Conservation (phyloP, 768 basidiomycete species). For the Kwoniella botswanensis region DNA sequence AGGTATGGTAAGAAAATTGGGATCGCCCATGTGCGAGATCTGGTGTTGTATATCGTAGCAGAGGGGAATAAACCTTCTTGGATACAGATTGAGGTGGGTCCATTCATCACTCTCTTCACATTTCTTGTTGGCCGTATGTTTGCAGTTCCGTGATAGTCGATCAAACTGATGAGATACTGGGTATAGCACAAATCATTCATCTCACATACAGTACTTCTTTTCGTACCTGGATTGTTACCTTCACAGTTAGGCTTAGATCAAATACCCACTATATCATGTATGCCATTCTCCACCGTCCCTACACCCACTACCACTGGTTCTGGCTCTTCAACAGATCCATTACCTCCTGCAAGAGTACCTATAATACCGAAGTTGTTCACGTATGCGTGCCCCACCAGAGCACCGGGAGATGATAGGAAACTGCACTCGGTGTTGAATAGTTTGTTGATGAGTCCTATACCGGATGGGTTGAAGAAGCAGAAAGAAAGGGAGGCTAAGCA, state of each 20-base stretch:
- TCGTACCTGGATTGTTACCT: constrained; percentile 85
- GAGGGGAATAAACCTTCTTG: constrained; percentile 85
- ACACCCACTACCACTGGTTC: constrained; percentile 60
- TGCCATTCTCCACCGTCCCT: constrained; percentile 63
- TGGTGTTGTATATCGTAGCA: constrained; percentile 78
- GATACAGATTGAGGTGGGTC: constrained; percentile 77
- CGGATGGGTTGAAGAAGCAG: constrained; percentile 62
- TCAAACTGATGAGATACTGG: not conserved
- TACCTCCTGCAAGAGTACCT: constrained; percentile 64
- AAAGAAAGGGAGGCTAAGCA: constrained; percentile 60
- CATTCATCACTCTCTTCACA: not conserved
- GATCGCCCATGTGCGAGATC: constrained; percentile 85
- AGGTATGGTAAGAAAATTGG: constrained; percentile 75
- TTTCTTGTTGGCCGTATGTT: no score
- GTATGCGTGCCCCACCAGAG: constrained; percentile 89
- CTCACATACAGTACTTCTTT: constrained; percentile 75
- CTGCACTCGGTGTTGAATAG: constrained; percentile 84
- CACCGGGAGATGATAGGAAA: constrained; percentile 81
- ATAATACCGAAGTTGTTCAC: constrained; percentile 73
- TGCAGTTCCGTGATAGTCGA: no score
- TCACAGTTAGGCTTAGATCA: constrained; percentile 68
- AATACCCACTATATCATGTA: constrained; percentile 65
- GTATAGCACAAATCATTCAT: constrained; percentile 73
- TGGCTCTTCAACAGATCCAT: constrained; percentile 52
- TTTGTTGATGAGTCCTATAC: constrained; percentile 82